Percentiles rank a stretch among this genome's conserved stretches.
These are phyloP conservation scores for Pholiota molesta DNA, from an alignment of 768 basidiomycete species.

Conservation along the genomic window DNA sequence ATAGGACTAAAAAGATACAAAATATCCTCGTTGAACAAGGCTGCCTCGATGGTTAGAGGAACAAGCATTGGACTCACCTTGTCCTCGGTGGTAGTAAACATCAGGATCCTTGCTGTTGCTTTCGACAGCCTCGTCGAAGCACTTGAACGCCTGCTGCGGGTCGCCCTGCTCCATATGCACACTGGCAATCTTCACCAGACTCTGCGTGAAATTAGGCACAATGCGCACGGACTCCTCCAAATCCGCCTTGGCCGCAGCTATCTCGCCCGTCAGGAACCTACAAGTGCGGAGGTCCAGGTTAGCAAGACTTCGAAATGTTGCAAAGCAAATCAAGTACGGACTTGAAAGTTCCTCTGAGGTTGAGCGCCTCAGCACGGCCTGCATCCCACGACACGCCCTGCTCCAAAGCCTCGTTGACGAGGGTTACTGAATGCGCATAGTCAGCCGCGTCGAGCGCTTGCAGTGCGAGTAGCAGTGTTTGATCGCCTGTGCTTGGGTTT, in stretches of 20 bases:
- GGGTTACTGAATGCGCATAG: slow-evolving; percentile 77
- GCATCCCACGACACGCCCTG: slow-evolving; percentile 80
- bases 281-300: neutral
- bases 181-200: slow-evolving; percentile 93
- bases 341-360: slow-evolving; percentile 96
- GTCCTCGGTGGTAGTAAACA: slow-evolving; percentile 98
- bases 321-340: slow-evolving; percentile 32
- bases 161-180: slow-evolving; percentile 97
- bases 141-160: slow-evolving; percentile 79
- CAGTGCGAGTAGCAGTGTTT: slow-evolving; percentile 78
- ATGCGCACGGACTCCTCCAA: slow-evolving; percentile 76
- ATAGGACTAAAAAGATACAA: slow-evolving; percentile 62
- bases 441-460: slow-evolving; percentile 85
- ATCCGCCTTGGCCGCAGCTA: slow-evolving; percentile 81
- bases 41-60: neutral
- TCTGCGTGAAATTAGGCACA: slow-evolving; percentile 75
- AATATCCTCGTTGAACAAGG: neutral
- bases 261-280: slow-evolving; percentile 89
- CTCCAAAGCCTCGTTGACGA: slow-evolving; percentile 84
- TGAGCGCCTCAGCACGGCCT: slow-evolving; percentile 86
- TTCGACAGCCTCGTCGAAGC: slow-evolving; percentile 87
- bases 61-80: slow-evolving; percentile 54
- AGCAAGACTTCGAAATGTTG: no score
- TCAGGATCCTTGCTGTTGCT: slow-evolving; percentile 88
- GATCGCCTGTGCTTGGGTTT: slow-evolving; percentile 76